A percentile compares a stretch with the other conserved stretches of the same genome.
These are phyloP conservation scores for Nowakowskiella sp. DNA, from an alignment of 192 early-diverging fungal genomes.

Conservation along the genomic window DNA sequence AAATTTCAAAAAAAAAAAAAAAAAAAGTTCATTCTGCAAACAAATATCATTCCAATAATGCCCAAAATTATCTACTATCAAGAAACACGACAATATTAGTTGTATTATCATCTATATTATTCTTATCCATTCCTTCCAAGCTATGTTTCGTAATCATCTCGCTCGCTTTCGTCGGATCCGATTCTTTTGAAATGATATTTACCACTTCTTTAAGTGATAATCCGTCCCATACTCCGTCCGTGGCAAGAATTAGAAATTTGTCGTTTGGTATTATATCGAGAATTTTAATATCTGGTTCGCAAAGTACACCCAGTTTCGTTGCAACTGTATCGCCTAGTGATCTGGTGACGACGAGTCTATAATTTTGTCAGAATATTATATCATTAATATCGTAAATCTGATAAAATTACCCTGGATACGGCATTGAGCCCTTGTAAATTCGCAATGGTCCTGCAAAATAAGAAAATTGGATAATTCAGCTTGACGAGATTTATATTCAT, in stretches of 20 bases:
- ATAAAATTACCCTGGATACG: constrained; percentile 40
- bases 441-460: constrained; percentile 48
- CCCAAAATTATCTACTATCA: too few species aligned
- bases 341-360: constrained; percentile 38
- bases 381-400: constrained; percentile 6
- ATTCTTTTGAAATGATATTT: constrained; percentile 5
- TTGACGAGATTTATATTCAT: too few species aligned
- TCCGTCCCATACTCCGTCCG: constrained; percentile 51
- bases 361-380: constrained; percentile 3
- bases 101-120: constrained; percentile 45
- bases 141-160: constrained; percentile 22
- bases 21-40: too few species aligned
- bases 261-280: constrained; percentile 21
- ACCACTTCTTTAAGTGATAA: constrained; percentile 28
- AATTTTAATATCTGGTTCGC: constrained; percentile 33
- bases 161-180: constrained; percentile 19
- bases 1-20: too few species aligned
- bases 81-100: constrained; percentile 32
- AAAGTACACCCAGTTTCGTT: constrained; percentile 31
- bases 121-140: constrained; percentile 29
- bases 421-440: constrained; percentile 47
- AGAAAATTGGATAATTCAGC: too few species aligned
- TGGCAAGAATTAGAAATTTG: constrained; percentile 34
- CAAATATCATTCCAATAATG: too few species aligned
- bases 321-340: constrained; percentile 42